Conservation (phyloP, 495 filamentous ascomycete species). For the Hypoxylon rickii region DNA sequence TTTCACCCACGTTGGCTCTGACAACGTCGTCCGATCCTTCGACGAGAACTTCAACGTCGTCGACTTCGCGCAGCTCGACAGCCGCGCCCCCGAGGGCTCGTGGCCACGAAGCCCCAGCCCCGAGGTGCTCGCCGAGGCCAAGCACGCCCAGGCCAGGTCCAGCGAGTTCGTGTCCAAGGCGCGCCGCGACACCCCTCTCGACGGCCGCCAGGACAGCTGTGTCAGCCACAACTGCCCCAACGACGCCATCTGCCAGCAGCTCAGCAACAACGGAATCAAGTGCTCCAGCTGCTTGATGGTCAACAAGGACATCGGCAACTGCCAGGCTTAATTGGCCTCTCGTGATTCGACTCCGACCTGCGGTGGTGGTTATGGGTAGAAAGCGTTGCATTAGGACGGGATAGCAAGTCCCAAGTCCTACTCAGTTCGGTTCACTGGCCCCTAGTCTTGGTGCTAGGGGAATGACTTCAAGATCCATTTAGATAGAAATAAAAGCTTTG, state of each 20-base stretch:
- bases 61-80: slow-evolving; percentile 21
- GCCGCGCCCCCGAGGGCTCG: not conserved
- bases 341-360: no score
- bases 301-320: slow-evolving; percentile 21
- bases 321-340: no score
- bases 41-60: slow-evolving; percentile 25
- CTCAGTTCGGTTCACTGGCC: no score
- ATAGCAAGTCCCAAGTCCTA: no score
- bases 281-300: slow-evolving; percentile 26
- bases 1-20: slow-evolving; percentile 27
- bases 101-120: slow-evolving; percentile 19
- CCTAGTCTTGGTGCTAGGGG: no score
- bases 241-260: slow-evolving; percentile 18
- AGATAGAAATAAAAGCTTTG: no score
- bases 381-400: no score
- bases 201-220: slow-evolving; percentile 18
- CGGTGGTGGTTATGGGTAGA: no score
- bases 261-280: slow-evolving; percentile 18
- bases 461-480: no score
- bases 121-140: slow-evolving; percentile 15
- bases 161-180: slow-evolving; percentile 9
- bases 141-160: slow-evolving; percentile 9
- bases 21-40: slow-evolving; percentile 27
- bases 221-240: slow-evolving; percentile 24
- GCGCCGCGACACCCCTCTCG: slow-evolving; percentile 7